These are phyloP conservation scores for Ceratocystis colombiana DNA, from an alignment of 2,329 filamentous ascomycete genomes.

Conservation along the genomic window DNA sequence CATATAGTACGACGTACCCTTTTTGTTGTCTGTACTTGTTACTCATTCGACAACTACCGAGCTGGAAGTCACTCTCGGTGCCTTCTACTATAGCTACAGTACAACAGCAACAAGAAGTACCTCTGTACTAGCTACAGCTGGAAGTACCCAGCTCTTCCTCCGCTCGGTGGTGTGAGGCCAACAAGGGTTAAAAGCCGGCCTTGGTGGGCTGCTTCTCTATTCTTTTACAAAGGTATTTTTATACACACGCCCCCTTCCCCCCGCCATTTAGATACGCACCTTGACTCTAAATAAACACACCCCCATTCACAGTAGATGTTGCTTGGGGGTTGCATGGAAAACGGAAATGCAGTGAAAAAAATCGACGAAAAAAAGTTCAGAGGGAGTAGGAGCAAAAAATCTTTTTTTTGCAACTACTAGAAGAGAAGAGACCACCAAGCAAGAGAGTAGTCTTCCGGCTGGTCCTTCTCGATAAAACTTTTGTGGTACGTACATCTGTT, in stretches of 20 bases:
- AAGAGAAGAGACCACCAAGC: not conserved
- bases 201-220: not conserved
- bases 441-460: not conserved
- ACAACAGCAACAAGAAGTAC: not conserved
- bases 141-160: constrained; percentile 2
- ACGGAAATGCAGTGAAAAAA: constrained; percentile 6
- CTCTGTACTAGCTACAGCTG: not conserved
- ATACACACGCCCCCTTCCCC: not conserved
- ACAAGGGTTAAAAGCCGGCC: constrained; percentile 6
- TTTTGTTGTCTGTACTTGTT: not conserved
- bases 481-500: constrained; percentile 3
- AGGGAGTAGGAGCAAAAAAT: not conserved
- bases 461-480: constrained; percentile 4
- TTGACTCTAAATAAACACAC: not conserved
- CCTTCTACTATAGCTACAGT: not conserved
- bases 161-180: not conserved
- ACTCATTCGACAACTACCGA: constrained; percentile 4
- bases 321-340: not conserved
- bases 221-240: not conserved
- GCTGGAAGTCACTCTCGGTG: constrained; percentile 1
- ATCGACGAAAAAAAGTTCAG: not conserved
- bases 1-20: not conserved
- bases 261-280: not conserved
- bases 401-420: not conserved
- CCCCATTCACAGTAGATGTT: not conserved